phyloP scores from a whole-genome alignment of 352 stramenopile genomes.

The Phytophthora chlamydospora region DNA sequence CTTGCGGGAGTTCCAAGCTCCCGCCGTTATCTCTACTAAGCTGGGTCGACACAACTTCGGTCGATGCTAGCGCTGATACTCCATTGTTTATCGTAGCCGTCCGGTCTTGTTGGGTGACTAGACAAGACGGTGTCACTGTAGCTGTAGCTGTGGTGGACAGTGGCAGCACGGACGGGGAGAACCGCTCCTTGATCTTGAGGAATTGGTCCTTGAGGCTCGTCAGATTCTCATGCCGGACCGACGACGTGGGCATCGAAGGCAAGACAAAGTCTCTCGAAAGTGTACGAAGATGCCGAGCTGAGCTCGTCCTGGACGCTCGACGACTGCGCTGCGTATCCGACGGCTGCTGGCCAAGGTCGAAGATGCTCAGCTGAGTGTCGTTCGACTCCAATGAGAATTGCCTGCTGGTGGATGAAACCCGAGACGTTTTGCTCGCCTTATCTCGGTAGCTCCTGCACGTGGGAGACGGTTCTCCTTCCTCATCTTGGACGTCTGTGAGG shows the following conservation, averaged over 20 bases:
- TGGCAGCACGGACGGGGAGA: conserved; percentile 51
- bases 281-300: conserved; percentile 39
- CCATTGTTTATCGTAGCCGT: conserved; percentile 3
- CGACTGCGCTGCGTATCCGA: conserved; percentile 36
- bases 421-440: conserved; percentile 23
- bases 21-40: conserved; percentile 4
- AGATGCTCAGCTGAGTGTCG: conserved; percentile 4
- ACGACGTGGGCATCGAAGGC: conserved; percentile 43
- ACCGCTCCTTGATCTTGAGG: conserved; percentile 80
- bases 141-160: conserved; percentile 13
- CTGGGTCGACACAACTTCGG: conserved; percentile 1
- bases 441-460: conserved; percentile 31
- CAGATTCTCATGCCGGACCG: conserved; percentile 64
- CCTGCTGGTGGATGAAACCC: background rate
- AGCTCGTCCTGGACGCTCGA: conserved; percentile 16
- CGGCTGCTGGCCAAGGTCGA: conserved; percentile 13
- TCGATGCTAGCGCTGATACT: background rate
- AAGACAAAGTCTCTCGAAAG: conserved; percentile 68
- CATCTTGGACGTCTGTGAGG: conserved; percentile 23
- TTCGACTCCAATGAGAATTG: conserved; percentile 16
- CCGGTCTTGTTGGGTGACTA: conserved; percentile 6
- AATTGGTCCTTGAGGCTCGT: conserved; percentile 84
- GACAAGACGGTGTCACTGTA: conserved; percentile 20
- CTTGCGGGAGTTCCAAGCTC: conserved; percentile 45
- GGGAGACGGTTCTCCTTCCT: conserved; percentile 37